Conservation (phyloP, 345 rosid species). For the Lepidium aucheri region DNA sequence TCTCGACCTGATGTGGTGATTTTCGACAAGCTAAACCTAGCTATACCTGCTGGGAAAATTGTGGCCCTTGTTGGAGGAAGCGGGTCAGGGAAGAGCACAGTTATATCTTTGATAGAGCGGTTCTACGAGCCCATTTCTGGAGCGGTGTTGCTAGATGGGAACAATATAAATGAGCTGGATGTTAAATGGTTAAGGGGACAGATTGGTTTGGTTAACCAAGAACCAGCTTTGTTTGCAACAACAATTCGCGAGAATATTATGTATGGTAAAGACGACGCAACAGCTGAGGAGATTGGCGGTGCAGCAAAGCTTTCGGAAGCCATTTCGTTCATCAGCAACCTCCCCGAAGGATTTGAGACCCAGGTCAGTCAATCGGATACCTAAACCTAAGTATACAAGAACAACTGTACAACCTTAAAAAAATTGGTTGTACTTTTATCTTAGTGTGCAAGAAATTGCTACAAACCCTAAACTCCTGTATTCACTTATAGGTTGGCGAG, state of each 20-base stretch:
- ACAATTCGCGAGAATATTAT: constrained; percentile 79
- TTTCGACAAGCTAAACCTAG: constrained; percentile 48
- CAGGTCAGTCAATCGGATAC: constrained; percentile 34
- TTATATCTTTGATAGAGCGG: constrained; percentile 83
- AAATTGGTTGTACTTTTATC: too few species aligned
- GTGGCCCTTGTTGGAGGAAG: constrained; percentile 97
- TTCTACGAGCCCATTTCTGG: constrained; percentile 84
- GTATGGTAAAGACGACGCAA: constrained; percentile 82
- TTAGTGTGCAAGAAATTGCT: not conserved
- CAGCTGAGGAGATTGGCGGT: constrained; percentile 49
- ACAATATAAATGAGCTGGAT: constrained; percentile 52
- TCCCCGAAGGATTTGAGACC: constrained; percentile 87
- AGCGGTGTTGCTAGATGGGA: constrained; percentile 55
- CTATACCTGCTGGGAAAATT: constrained; percentile 72
- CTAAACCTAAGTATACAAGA: not conserved
- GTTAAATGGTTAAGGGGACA: constrained; percentile 82
- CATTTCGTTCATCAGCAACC: constrained; percentile 66
- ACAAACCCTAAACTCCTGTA: not conserved
- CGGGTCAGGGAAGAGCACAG: constrained; percentile 94
- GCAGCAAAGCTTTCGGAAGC: constrained; percentile 95
- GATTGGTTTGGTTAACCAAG: constrained; percentile 90
- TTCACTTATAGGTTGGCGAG: constrained; percentile 65
- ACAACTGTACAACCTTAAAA: not conserved
- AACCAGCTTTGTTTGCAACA: constrained; percentile 88
- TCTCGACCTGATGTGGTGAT: constrained; percentile 74